Evolutionary conservation across 2,329 filamentous ascomycete species (phyloP), one percentile per base, ranked within the genome.

Genomic region (Aureobasidium melanogenum): DNA sequence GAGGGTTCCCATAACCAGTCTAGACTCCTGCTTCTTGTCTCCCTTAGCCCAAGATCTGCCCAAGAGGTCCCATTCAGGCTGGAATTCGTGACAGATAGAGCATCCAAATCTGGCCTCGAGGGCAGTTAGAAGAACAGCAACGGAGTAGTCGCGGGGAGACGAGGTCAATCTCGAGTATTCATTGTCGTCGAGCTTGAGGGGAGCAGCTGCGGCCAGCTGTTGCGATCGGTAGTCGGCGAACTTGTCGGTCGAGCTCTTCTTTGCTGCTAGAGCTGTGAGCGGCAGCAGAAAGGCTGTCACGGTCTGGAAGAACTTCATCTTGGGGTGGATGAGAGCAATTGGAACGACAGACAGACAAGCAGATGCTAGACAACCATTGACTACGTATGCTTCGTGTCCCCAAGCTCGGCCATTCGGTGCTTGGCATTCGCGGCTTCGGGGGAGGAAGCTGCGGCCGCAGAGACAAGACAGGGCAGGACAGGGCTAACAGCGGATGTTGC

Each of bases 21-120:
- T 82, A 30, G 86, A 88, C 66, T 89, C 82, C 58, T 81, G 87
- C 63, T 84, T 79, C 78, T 88, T 90, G 74, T 96, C 89, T 8
- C 89, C 91, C 73, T 88, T 91, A 64, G 81, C 81, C 94, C 94
- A 99, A 76, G 89, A 94, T 74, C 85, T 89, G 59, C 84, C 84
- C 60, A 99, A 77, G 59, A 97, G 75, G 60, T 95, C 89, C 88
- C 91, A 99, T 76, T 99, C 94, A 1, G 92, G 88, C 73, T 96
- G 89, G 74, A 99, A 96, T 58, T 96, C 90, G 57, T 85, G 83
- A 75, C 94, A 99, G 52, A 97, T 80, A 66, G 86, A 80, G 73
- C 94, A 99, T 63, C 88, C 89, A 72, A 89, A 97, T 62, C 90
- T 84, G 34, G 85, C 71, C 66, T 96, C 92, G 69, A 92, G 77